Evolutionary conservation across 2,329 filamentous ascomycete species (phyloP).

Genomic region (Pseudogymnoascus pannorum): DNA sequence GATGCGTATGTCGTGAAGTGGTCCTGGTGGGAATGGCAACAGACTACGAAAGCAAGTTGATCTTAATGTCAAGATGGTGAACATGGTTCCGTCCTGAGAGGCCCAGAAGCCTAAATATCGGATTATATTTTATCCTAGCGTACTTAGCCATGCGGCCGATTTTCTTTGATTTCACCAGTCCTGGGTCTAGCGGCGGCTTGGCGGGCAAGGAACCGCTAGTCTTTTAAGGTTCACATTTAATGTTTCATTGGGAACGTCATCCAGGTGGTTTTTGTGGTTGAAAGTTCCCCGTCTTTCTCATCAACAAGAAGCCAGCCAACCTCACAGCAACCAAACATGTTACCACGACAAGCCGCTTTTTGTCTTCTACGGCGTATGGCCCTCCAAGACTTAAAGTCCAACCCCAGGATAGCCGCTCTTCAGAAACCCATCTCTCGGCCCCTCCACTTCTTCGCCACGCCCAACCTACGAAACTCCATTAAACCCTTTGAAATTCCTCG

Average conservation of each 20-base stretch:
- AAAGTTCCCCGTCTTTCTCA: neutral
- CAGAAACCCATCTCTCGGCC: neutral
- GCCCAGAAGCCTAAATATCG: neutral
- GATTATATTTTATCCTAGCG: slow-evolving; percentile 8
- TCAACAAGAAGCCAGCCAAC: neutral
- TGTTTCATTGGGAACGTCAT: neutral
- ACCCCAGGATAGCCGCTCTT: neutral
- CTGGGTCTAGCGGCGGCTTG: neutral
- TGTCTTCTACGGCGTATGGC: slow-evolving; percentile 6
- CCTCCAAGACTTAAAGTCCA: slow-evolving; percentile 7
- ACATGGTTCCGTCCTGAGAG: neutral
- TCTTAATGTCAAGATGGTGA: neutral
- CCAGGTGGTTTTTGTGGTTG: neutral
- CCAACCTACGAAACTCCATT: slow-evolving; percentile 3
- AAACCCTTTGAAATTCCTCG: slow-evolving; percentile 2
- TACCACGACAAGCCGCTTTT: slow-evolving; percentile 17
- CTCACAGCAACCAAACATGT: neutral
- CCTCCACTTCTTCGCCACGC: neutral
- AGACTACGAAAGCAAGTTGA: neutral
- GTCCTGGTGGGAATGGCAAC: neutral
- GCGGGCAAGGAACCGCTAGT: slow-evolving; percentile 1
- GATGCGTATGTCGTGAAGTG: neutral
- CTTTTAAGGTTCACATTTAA: slow-evolving; percentile 7
- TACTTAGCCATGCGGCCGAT: neutral
- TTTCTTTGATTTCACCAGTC: neutral